Evolutionary conservation across 805 yeast species (phyloP).

Genomic region (Hanseniaspora occidentalis): DNA sequence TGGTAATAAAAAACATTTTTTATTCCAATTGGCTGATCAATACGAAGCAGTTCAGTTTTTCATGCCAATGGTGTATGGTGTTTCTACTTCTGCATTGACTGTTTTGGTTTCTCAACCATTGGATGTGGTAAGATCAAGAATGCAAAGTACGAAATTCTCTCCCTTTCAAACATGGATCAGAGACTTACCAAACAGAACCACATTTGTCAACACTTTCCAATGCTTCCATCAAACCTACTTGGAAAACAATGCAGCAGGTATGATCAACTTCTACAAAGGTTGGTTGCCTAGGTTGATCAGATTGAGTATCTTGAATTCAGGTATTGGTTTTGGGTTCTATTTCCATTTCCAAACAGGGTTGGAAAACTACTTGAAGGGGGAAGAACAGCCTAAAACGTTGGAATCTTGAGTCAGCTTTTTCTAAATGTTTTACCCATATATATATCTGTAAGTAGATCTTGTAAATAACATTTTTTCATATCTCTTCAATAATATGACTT

Average conservation of each 20-base stretch:
- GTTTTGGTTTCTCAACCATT: constrained; percentile 77
- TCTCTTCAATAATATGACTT: too few species aligned
- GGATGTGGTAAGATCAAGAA: constrained; percentile 75
- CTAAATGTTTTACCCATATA: not conserved
- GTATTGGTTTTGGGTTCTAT: constrained; percentile 53
- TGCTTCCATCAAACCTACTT: constrained; percentile 38
- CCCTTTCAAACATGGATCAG: constrained; percentile 20
- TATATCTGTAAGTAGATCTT: not conserved
- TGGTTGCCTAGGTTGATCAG: constrained; percentile 49
- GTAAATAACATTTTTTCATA: not conserved
- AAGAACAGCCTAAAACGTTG: not conserved
- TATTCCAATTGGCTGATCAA: constrained; percentile 1
- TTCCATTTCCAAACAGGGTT: constrained; percentile 18
- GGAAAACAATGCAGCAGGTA: constrained; percentile 26
- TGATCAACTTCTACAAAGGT: constrained; percentile 32
- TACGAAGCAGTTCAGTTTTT: not conserved
- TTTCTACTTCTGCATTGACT: constrained; percentile 58
- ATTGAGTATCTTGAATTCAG: constrained; percentile 53
- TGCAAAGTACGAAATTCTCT: constrained; percentile 63
- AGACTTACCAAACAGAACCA: not conserved
- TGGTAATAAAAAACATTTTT: not conserved
- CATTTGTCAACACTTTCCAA: constrained; percentile 48
- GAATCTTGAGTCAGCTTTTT: not conserved
- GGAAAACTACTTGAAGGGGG: constrained; percentile 24
- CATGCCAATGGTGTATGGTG: constrained; percentile 30